Conservation (phyloP, 1,139 yeast species). For the Diutina pseudorugosa region DNA sequence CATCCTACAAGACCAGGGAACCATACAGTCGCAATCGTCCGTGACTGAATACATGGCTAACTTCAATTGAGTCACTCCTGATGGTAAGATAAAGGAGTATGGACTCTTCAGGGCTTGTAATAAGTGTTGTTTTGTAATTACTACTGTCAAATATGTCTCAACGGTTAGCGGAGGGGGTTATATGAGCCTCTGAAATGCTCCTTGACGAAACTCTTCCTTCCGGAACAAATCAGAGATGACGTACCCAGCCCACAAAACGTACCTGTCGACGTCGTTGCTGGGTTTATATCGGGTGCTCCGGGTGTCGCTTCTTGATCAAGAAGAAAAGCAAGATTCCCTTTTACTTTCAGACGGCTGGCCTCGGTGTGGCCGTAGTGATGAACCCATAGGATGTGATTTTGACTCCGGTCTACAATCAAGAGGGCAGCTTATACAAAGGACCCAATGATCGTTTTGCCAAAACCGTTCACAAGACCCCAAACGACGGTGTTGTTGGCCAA, state of each 20-base stretch:
- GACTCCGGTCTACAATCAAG: conserved; percentile 91
- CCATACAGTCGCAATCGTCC: no score
- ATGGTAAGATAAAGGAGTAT: no score
- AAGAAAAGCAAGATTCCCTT: conserved; percentile 53
- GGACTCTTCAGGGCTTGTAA: conserved; percentile 78
- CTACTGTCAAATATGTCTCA: conserved; percentile 76
- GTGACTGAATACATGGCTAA: no score
- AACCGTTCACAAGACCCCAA: no score
- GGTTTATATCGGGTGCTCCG: conserved; percentile 74
- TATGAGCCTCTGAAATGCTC: conserved; percentile 75
- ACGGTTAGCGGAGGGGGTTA: conserved; percentile 88
- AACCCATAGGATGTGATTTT: conserved; percentile 94
- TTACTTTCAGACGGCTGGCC: conserved; percentile 74
- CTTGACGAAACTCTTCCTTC: conserved; percentile 44
- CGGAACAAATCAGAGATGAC: conserved; percentile 31
- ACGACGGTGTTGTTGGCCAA: no score
- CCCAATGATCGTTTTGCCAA: conserved; percentile 82
- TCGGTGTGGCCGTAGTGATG: conserved; percentile 74
- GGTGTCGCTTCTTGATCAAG: conserved; percentile 56
- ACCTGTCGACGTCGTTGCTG: conserved; percentile 64
- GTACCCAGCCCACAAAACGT: conserved; percentile 43
- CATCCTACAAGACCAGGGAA: no score
- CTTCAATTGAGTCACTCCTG: no score
- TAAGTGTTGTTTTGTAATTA: conserved; percentile 80
- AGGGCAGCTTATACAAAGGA: conserved; percentile 74